Evolutionary conservation across 306 rosid genomes (phyloP), one percentile per base, ranked within the genome.

Genomic region (Pterocarpus santalinus): DNA sequence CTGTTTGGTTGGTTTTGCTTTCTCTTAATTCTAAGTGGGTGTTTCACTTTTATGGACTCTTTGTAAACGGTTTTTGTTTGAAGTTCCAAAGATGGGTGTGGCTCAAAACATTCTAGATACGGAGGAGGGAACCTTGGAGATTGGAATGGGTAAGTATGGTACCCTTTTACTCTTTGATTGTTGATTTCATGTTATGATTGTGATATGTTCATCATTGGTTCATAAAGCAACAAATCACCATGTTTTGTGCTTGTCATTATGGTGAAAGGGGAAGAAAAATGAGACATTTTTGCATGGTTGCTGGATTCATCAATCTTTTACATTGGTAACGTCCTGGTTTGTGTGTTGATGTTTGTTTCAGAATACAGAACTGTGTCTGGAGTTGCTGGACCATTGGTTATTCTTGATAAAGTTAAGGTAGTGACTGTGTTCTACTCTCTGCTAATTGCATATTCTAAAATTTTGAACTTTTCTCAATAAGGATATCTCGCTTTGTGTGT

Each of bases 311-410:
- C 14, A 69, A 60, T 14, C 34, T 72, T 53, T 34, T 9, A 53
- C 75, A 57, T 49, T 55, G 51, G 55, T 72, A 66, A 55, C 53
- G 17, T 84, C 46, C 10, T 62, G 62, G 47, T 36, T 72, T 68
- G 62, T 52, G 2, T 61, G 16, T 79, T 79, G 46, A 17, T 78
- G 70, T 72, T 89, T 80, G 70, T 72, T 89, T 80, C 96, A 95
- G 98, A 93, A 83, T 95, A 95, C 78, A 90, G 99, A 90, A 95
- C 99, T 73, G 99, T 95, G 70, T 95, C 99, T 73, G 99, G 99
- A 38, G 98, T 95, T 85, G 99, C 99, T 55, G 99, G 99, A 73
- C 99, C 99, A 22, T 84, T 95, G 85, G 99, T 95, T 70, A 95
- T 95, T 83, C 98, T 95, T 65, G 98, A 95, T 4, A 95, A 95